These are phyloP conservation scores for Ophiostoma sp. DNA, from an alignment of 2,329 filamentous ascomycete genomes.

Conservation along the genomic window DNA sequence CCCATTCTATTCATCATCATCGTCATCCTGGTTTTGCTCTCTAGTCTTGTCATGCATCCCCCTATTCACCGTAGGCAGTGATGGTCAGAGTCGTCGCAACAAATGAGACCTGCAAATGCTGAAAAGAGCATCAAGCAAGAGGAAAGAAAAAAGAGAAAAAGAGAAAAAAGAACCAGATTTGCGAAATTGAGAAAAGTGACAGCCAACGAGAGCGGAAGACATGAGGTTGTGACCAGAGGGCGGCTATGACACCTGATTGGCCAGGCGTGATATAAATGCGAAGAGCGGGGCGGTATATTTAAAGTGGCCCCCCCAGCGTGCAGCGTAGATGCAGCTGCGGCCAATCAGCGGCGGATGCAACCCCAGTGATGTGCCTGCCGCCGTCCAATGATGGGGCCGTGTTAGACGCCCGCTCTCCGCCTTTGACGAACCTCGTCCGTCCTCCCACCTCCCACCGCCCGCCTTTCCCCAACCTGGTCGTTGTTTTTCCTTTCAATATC, in stretches of 20 bases:
- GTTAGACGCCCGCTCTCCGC: conserved; percentile 20
- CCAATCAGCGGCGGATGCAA: conserved; percentile 19
- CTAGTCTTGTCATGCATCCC: neutral
- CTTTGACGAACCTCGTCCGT: neutral
- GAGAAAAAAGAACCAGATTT: neutral
- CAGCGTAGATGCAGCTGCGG: neutral
- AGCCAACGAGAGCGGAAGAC: neutral
- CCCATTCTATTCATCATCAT: neutral
- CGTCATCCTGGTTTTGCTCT: neutral
- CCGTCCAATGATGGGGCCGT: conserved; percentile 23
- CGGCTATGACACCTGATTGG: conserved; percentile 15
- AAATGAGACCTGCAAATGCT: neutral
- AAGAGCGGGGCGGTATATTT: neutral
- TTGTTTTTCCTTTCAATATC: neutral
- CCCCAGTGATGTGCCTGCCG: conserved; percentile 10
- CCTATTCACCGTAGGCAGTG: neutral
- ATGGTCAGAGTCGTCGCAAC: neutral
- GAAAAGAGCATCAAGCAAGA: neutral
- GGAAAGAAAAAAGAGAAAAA: neutral
- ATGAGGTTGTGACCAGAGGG: conserved; percentile 5
- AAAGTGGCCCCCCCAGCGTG: neutral
- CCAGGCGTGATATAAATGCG: neutral
- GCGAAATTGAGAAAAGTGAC: neutral
- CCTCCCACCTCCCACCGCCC: neutral
- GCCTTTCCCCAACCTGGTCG: neutral